phyloP scores from a whole-genome alignment of 1,139 yeast genomes.

The Hyphopichia pseudoburtonii region DNA sequence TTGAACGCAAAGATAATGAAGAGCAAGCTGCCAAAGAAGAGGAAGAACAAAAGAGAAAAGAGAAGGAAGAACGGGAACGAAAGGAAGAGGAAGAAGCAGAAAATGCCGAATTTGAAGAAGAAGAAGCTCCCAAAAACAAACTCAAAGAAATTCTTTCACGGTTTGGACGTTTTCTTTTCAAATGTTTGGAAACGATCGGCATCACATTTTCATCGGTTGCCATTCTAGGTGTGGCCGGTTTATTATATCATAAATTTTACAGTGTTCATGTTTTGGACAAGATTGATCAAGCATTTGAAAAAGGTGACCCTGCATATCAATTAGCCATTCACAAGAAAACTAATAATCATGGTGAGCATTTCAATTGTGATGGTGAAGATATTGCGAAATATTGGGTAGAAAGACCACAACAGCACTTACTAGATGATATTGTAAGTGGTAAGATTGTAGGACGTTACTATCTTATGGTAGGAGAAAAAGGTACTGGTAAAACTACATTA shows the following conservation, averaged over 20 bases:
- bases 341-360: conserved; percentile 26
- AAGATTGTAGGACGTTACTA: conserved; percentile 65
- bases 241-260: conserved; percentile 65
- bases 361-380: conserved; percentile 23
- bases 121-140: conserved; percentile 10
- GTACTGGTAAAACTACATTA: conserved; percentile 81
- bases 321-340: conserved; percentile 51
- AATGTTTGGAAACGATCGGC: conserved; percentile 70
- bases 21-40: conserved; percentile 7
- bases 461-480: conserved; percentile 78
- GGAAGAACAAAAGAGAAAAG: conserved; percentile 7
- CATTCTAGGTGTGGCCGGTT: conserved; percentile 71
- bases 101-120: conserved; percentile 13
- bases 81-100: conserved; percentile 10
- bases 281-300: conserved; percentile 66
- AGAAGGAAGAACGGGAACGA: conserved; percentile 4
- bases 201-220: conserved; percentile 74
- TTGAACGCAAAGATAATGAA: conserved; percentile 15
- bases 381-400: conserved; percentile 56
- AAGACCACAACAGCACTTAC: conserved; percentile 63
- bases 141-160: conserved; percentile 11
- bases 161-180: conserved; percentile 33
- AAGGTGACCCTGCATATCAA: conserved; percentile 67
- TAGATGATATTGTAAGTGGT: conserved; percentile 70
- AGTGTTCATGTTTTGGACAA: conserved; percentile 59